phyloP scores from a whole-genome alignment of 2,329 filamentous ascomycete species.

The Trichoderma afroharzianum region DNA sequence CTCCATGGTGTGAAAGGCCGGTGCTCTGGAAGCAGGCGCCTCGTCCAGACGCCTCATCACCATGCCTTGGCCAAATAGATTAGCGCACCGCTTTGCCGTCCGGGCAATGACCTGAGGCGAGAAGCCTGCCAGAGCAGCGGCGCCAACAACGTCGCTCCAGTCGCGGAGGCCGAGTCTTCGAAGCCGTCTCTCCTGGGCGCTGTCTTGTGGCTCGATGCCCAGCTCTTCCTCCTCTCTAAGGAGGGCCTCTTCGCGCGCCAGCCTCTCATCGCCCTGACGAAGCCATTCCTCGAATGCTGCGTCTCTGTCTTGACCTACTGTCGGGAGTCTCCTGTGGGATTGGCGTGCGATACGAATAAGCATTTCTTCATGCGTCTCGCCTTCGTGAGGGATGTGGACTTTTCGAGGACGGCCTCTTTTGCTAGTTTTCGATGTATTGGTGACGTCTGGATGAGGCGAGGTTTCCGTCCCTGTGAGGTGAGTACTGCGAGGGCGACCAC shows the following conservation, averaged over 20 bases:
- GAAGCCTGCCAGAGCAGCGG: conserved; percentile 73
- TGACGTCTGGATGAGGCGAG: neutral
- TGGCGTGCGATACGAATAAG: conserved; percentile 45
- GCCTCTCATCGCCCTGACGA: conserved; percentile 29
- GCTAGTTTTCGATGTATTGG: conserved; percentile 18
- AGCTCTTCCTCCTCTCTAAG: conserved; percentile 19
- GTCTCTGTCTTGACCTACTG: conserved; percentile 26
- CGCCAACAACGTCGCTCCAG: conserved; percentile 81
- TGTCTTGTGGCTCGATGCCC: conserved; percentile 20
- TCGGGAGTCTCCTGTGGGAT: conserved; percentile 31
- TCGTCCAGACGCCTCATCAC: conserved; percentile 54
- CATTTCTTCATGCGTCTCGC: conserved; percentile 46
- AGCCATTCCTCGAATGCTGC: conserved; percentile 35
- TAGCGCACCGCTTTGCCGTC: conserved; percentile 68
- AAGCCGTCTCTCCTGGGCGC: conserved; percentile 27
- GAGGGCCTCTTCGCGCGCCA: conserved; percentile 7
- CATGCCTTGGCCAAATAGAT: conserved; percentile 72
- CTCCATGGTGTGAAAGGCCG: conserved; percentile 26
- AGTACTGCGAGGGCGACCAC: conserved; percentile 28
- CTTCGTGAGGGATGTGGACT: conserved; percentile 36
- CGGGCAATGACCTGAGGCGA: conserved; percentile 61
- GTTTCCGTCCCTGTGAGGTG: neutral
- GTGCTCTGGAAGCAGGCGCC: conserved; percentile 23
- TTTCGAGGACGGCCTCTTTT: conserved; percentile 41
- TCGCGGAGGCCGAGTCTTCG: conserved; percentile 54